phyloP scores from a whole-genome alignment of 2,329 filamentous ascomycete genomes.

The Fusarium pseudoanthophilum region DNA sequence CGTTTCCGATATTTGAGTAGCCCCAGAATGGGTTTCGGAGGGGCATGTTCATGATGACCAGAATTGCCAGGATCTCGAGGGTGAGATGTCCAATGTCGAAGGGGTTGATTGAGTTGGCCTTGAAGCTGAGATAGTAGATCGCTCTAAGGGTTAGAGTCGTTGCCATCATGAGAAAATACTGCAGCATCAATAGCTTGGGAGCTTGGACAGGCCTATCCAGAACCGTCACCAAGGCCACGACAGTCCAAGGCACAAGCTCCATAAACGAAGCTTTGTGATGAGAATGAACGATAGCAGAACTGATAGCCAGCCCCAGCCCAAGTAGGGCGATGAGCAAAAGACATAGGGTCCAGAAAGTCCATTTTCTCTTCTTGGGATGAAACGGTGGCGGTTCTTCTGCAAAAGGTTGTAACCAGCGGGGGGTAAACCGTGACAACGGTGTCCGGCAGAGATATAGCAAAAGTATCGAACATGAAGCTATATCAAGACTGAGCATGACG shows the following conservation, averaged over 20 bases:
- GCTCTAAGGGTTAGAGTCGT: conserved; percentile 48
- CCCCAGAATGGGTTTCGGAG: conserved; percentile 52
- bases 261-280: conserved; percentile 44
- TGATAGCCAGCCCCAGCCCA: conserved; percentile 50
- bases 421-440: conserved; percentile 46
- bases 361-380: conserved; percentile 44
- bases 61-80: conserved; percentile 42
- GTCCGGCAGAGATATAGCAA: conserved; percentile 45
- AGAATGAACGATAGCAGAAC: conserved; percentile 47
- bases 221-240: conserved; percentile 50
- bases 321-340: conserved; percentile 48
- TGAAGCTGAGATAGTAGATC: conserved; percentile 45
- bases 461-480: conserved; percentile 45
- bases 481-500: conserved; percentile 38
- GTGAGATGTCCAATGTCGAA: conserved; percentile 40
- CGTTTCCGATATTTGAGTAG: conserved; percentile 46
- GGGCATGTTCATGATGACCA: conserved; percentile 52
- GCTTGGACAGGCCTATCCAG: conserved; percentile 55
- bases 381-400: conserved; percentile 51
- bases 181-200: conserved; percentile 53
- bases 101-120: conserved; percentile 27
- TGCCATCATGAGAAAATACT: conserved; percentile 51
- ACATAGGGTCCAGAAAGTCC: conserved; percentile 54
- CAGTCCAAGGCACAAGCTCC: conserved; percentile 55
- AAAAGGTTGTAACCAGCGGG: conserved; percentile 57